Evolutionary conservation across 2,329 filamentous ascomycete species (phyloP).

Genomic region (Talaromyces sp.): DNA sequence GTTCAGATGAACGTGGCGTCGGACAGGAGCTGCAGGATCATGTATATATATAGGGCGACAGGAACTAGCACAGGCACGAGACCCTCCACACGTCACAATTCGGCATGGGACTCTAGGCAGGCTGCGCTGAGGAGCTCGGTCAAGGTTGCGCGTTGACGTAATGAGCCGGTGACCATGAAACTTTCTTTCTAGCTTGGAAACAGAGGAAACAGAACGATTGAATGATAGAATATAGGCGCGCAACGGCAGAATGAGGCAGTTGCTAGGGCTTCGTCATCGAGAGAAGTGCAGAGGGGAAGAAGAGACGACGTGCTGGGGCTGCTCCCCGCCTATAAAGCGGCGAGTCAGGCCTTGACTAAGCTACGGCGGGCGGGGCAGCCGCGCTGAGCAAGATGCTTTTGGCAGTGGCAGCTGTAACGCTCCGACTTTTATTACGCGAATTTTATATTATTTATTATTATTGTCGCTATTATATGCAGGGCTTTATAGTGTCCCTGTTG

Average conservation of each 20-base stretch:
- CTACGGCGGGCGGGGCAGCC: not conserved
- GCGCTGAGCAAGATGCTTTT: not conserved
- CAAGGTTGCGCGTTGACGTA: not conserved
- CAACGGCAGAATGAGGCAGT: not conserved
- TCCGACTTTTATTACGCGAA: not conserved
- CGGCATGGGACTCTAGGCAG: not conserved
- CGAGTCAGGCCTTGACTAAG: not conserved
- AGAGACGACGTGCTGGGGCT: not conserved
- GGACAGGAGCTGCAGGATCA: not conserved
- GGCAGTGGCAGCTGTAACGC: not conserved
- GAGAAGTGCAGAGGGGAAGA: not conserved
- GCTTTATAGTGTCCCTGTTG: not conserved
- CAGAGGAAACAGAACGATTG: not conserved
- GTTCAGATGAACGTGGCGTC: not conserved
- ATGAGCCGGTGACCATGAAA: not conserved
- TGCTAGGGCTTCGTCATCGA: not conserved
- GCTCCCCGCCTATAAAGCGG: not conserved
- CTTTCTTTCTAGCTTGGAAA: not conserved
- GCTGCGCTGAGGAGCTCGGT: not conserved
- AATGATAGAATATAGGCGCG: not conserved
- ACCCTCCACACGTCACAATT: not conserved
- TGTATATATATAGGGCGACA: not conserved
- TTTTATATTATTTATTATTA: not conserved
- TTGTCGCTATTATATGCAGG: not conserved
- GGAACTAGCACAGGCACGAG: not conserved